Evolutionary conservation across 78 protist genomes (phyloP).

Genomic region (Dictyostelium purpureum): DNA sequence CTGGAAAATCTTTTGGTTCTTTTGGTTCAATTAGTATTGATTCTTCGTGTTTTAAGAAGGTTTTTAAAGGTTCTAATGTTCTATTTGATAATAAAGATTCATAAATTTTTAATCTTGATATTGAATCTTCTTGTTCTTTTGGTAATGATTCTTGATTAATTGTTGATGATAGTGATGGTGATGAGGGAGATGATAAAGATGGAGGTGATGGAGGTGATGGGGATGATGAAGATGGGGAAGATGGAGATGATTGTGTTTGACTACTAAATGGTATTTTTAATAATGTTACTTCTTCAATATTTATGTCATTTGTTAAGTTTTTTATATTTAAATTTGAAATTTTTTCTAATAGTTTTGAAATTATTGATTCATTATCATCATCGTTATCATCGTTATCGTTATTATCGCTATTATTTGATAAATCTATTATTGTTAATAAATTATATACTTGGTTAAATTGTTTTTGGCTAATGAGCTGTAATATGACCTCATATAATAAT

Average conservation of each 20-base stretch:
- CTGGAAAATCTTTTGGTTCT: neutral
- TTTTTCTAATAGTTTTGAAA: slow-evolving; percentile 32
- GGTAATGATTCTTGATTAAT: neutral
- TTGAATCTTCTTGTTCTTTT: neutral
- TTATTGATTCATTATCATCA: neutral
- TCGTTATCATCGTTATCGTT: neutral
- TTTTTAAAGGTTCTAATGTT: slow-evolving; percentile 34
- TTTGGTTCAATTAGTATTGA: neutral
- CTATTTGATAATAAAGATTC: slow-evolving; percentile 35
- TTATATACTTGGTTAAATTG: slow-evolving; percentile 46
- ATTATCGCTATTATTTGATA: neutral
- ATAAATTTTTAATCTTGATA: slow-evolving; percentile 41
- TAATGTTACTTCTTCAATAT: neutral
- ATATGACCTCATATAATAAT: slow-evolving; percentile 7
- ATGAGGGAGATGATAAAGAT: too few relatives aligned
- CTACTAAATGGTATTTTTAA: slow-evolving; percentile 20
- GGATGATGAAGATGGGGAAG: neutral
- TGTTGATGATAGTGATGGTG: too few relatives aligned
- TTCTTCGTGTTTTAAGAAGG: slow-evolving; percentile 12
- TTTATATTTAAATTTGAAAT: slow-evolving; percentile 31
- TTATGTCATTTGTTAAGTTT: neutral
- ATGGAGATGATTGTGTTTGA: too few relatives aligned
- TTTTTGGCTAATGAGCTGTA: neutral
- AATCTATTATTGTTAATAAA: slow-evolving; percentile 40
- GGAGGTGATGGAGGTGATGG: too few relatives aligned